Evolutionary conservation across 2,329 filamentous ascomycete species (phyloP).

Genomic region (Stemphylium lycopersici): DNA sequence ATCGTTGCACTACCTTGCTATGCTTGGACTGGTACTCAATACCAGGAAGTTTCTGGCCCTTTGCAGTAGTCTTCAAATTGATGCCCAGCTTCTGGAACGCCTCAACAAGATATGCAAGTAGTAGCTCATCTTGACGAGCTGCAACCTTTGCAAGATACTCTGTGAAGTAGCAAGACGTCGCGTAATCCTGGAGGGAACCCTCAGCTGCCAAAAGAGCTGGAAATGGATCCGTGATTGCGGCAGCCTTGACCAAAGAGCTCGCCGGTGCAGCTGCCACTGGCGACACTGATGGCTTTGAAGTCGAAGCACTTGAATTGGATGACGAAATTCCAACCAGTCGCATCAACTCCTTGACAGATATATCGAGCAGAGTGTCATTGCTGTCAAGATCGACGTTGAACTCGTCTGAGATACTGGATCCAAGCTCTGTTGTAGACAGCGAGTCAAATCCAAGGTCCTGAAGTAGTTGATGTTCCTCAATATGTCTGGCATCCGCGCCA

Average conservation of each 20-base stretch:
- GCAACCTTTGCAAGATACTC: slow-evolving; percentile 9
- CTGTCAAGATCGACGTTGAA: slow-evolving; percentile 11
- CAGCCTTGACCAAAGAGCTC: not conserved
- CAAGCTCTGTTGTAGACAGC: slow-evolving; percentile 12
- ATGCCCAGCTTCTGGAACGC: slow-evolving; percentile 16
- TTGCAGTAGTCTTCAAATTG: slow-evolving; percentile 3
- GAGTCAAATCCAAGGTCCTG: slow-evolving; percentile 18
- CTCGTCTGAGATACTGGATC: slow-evolving; percentile 6
- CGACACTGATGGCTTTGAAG: not conserved
- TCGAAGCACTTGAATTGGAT: not conserved
- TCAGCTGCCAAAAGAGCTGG: slow-evolving; percentile 7
- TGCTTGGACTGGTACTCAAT: slow-evolving; percentile 14
- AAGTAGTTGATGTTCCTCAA: slow-evolving; percentile 8
- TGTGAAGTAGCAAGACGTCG: slow-evolving; percentile 9
- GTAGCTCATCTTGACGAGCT: slow-evolving; percentile 17
- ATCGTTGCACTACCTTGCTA: slow-evolving; percentile 8
- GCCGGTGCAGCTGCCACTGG: not conserved
- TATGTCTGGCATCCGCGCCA: slow-evolving; percentile 2
- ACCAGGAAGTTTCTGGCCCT: slow-evolving; percentile 8
- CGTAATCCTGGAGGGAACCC: not conserved
- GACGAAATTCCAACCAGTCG: not conserved
- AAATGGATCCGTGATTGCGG: slow-evolving; percentile 4
- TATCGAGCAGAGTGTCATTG: slow-evolving; percentile 9
- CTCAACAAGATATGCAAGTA: slow-evolving; percentile 22
- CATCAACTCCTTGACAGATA: slow-evolving; percentile 9